A percentile compares a stretch with the other conserved stretches of the same genome.
Conservation (phyloP, 371 early-diverging fungal genomes). For the Mortierella sp. region DNA sequence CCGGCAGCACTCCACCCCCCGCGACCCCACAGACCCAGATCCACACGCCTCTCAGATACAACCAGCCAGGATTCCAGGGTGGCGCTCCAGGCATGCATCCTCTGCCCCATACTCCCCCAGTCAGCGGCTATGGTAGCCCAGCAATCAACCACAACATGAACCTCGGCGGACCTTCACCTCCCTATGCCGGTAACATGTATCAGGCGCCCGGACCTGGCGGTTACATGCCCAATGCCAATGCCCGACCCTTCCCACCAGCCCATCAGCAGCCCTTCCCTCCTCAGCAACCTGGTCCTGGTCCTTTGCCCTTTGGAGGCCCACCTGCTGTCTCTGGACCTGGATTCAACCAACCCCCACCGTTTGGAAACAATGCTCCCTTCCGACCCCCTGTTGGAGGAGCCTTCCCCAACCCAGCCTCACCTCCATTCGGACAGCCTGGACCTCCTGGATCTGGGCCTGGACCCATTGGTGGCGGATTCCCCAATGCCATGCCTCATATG, state of each 20-base stretch:
- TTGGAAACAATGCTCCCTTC: slow-evolving; percentile 25
- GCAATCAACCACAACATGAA: slow-evolving; percentile 9
- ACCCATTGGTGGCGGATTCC: slow-evolving; percentile 16
- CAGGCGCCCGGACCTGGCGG: slow-evolving; percentile 19
- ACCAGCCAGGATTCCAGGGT: slow-evolving; percentile 37
- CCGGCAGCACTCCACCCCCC: slow-evolving; percentile 39
- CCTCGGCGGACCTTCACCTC: slow-evolving; percentile 24
- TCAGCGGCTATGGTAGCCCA: slow-evolving; percentile 38
- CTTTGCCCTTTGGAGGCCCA: slow-evolving; percentile 15
- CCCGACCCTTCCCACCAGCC: slow-evolving; percentile 29
- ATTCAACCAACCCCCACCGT: slow-evolving; percentile 14
- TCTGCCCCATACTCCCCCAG: slow-evolving; percentile 30
- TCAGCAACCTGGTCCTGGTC: slow-evolving; percentile 6
- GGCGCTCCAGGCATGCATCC: slow-evolving; percentile 23
- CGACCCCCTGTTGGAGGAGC: slow-evolving; percentile 24
- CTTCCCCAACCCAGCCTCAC: slow-evolving; percentile 10
- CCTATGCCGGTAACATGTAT: slow-evolving; percentile 28
- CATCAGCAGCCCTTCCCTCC: slow-evolving; percentile 15
- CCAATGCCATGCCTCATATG: slow-evolving; percentile 29
- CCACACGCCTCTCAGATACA: slow-evolving; percentile 37
- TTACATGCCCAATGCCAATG: slow-evolving; percentile 17
- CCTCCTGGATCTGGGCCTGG: slow-evolving; percentile 2
- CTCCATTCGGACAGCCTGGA: slow-evolving; percentile 9
- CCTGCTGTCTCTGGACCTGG: slow-evolving; percentile 31
- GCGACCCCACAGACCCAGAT: slow-evolving; percentile 24